Percentiles rank a stretch among this genome's conserved stretches.
Evolutionary conservation across 352 stramenopile species (phyloP).

Genomic region (Globisporangium cederbergense): DNA sequence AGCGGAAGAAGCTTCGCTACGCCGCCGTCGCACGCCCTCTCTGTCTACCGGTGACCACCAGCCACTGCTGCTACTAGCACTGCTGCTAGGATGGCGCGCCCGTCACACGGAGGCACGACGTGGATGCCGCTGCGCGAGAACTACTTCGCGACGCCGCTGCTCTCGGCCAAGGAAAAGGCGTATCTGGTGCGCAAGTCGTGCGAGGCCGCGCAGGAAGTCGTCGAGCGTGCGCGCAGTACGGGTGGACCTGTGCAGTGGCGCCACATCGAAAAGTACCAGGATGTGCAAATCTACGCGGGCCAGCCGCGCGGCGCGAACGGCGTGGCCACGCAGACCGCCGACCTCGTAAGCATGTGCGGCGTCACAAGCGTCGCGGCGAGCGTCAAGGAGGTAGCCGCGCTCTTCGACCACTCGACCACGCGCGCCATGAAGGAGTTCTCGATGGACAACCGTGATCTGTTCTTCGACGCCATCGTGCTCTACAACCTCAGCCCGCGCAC

Average conservation of each 20-base stretch:
- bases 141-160: constrained; percentile 67
- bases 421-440: constrained; percentile 73
- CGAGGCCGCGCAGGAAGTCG: constrained; percentile 73
- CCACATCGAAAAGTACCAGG: constrained; percentile 72
- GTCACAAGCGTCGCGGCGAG: constrained; percentile 70
- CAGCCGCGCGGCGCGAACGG: constrained; percentile 39
- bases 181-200: constrained; percentile 83
- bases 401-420: constrained; percentile 67
- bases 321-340: constrained; percentile 24
- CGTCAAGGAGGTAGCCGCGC: constrained; percentile 66
- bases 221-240: constrained; percentile 59
- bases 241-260: constrained; percentile 70
- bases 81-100: constrained; percentile 9
- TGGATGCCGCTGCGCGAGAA: constrained; percentile 77
- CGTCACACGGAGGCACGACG: constrained; percentile 13
- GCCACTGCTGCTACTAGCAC: neutral
- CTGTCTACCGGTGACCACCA: neutral
- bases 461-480: constrained; percentile 71
- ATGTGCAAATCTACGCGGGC: constrained; percentile 75
- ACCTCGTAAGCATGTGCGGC: constrained; percentile 61
- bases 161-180: constrained; percentile 58
- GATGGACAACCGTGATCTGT: constrained; percentile 46
- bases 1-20: too few relatives aligned
- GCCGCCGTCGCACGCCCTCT: neutral
- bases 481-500: constrained; percentile 62